Conservation (phyloP, 805 yeast genomes). For the Spathaspora gorwiae region DNA sequence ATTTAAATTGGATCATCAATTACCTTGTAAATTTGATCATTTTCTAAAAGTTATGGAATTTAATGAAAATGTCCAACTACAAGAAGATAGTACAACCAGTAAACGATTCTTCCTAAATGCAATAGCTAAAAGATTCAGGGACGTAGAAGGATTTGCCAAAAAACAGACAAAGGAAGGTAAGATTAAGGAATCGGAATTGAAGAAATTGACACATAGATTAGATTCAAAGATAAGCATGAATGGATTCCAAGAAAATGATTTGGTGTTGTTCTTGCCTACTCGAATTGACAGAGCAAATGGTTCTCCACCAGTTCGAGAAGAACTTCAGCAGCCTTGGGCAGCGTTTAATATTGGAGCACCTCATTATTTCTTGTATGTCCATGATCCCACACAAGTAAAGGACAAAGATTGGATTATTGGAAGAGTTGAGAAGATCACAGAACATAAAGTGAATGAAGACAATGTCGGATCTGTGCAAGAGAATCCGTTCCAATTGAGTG, state of each 20-base stretch:
- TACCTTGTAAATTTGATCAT: constrained; percentile 11
- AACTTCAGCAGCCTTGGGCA: constrained; percentile 69
- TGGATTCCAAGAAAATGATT: constrained; percentile 66
- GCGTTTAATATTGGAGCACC: constrained; percentile 89
- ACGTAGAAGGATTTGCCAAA: constrained; percentile 86
- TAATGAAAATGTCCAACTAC: constrained; percentile 22
- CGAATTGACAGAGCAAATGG: constrained; percentile 34
- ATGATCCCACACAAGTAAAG: constrained; percentile 18
- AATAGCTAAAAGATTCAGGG: constrained; percentile 72
- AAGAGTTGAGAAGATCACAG: constrained; percentile 54
- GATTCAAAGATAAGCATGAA: constrained; percentile 60
- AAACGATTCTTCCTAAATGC: constrained; percentile 35
- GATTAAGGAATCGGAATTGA: constrained; percentile 44
- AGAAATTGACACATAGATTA: constrained; percentile 27
- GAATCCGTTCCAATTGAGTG: constrained; percentile 65
- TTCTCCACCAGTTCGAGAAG: background rate
- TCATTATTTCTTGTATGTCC: constrained; percentile 60
- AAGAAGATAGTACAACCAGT: constrained; percentile 14
- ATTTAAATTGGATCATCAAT: constrained; percentile 10
- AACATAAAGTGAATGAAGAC: constrained; percentile 45
- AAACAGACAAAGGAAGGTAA: constrained; percentile 72
- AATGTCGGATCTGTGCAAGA: constrained; percentile 26
- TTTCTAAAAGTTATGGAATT: constrained; percentile 22
- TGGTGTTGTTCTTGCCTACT: constrained; percentile 83
- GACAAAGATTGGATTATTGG: constrained; percentile 83